Percentiles rank a stretch among this genome's conserved stretches.
Evolutionary conservation across 305 asterid species (phyloP).

Genomic region (Solanum hybrid): DNA sequence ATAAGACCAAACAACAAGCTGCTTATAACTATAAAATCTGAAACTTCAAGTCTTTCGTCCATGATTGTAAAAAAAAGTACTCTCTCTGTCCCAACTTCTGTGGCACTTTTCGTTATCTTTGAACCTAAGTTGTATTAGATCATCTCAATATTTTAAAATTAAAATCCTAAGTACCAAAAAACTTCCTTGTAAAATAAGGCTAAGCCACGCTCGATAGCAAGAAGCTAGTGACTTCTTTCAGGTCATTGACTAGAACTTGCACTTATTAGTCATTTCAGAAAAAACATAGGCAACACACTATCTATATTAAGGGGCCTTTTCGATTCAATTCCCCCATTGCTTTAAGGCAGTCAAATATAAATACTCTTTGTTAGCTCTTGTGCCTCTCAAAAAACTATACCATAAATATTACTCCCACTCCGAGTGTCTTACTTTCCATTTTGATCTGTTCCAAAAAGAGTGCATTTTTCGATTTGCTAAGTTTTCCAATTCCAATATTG

Average conservation of each 20-base stretch:
- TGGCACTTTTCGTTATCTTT: background rate
- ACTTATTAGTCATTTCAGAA: background rate
- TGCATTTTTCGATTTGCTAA: background rate
- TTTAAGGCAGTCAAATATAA: background rate
- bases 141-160: background rate
- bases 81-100: background rate
- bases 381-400: background rate
- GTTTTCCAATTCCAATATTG: background rate
- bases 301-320: background rate
- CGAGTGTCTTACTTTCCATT: background rate
- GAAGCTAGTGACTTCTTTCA: background rate
- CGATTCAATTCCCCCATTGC: background rate
- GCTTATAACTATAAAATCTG: background rate
- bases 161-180: background rate
- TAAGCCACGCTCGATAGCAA: background rate
- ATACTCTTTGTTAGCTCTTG: background rate
- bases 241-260: background rate
- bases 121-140: background rate
- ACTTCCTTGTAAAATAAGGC: background rate
- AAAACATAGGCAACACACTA: background rate
- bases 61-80: background rate
- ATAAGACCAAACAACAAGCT: conserved; percentile 2
- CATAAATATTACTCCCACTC: background rate
- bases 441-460: background rate
- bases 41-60: background rate